phyloP scores from a whole-genome alignment of 176 grass and related monocot genomes.

The Bonia amplexicaulis region DNA sequence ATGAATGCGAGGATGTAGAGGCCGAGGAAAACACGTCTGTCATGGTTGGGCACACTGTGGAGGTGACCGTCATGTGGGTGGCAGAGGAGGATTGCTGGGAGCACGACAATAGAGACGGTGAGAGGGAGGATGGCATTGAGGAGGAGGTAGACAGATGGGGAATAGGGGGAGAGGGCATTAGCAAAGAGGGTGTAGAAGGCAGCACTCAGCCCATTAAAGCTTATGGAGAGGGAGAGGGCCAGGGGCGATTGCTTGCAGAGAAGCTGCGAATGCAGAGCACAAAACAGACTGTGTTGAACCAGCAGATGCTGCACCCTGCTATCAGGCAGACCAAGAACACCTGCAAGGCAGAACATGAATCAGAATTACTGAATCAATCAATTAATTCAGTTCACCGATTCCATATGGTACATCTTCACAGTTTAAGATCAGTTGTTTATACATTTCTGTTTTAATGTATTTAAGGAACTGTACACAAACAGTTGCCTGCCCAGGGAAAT shows the following conservation, averaged over 20 bases:
- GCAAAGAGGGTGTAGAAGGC: conserved; percentile 70
- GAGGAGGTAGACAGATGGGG: conserved; percentile 66
- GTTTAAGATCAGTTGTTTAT: background rate
- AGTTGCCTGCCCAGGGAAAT: background rate
- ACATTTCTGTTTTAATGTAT: background rate
- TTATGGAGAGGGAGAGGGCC: conserved; percentile 80
- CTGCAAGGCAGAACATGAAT: conserved; percentile 29
- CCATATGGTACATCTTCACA: background rate
- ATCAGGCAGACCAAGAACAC: conserved; percentile 75
- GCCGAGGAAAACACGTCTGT: conserved; percentile 55
- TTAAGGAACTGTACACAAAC: background rate
- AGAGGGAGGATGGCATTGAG: conserved; percentile 74
- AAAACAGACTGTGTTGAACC: conserved; percentile 99
- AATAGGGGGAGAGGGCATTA: conserved; percentile 38
- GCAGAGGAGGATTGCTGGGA: conserved; percentile 56
- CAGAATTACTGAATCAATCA: background rate
- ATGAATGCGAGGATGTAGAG: conserved; percentile 70
- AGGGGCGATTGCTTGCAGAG: conserved; percentile 52
- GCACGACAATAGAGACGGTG: conserved; percentile 40
- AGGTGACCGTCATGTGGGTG: conserved; percentile 36
- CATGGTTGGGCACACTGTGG: conserved; percentile 25
- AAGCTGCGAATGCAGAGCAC: conserved; percentile 81
- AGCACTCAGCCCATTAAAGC: conserved; percentile 87
- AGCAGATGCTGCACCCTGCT: conserved; percentile 88
- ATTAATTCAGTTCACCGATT: background rate